Evolutionary conservation across 1,139 yeast genomes (phyloP).

Genomic region (Taiozyma sp.): DNA sequence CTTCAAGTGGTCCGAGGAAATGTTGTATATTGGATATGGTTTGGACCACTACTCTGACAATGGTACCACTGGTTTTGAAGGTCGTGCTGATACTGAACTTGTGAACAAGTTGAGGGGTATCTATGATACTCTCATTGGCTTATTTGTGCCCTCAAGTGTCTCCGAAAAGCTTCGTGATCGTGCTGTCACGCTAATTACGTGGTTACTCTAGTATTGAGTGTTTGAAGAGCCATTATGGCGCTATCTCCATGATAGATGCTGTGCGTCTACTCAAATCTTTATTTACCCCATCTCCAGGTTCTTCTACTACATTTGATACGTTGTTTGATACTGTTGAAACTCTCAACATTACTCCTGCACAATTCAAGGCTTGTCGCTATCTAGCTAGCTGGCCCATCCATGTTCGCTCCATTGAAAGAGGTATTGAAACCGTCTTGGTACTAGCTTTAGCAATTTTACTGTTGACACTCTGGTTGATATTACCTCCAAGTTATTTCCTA

Average conservation of each 20-base stretch:
- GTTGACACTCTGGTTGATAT: neutral
- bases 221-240: neutral
- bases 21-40: too few relatives aligned
- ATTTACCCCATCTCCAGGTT: neutral
- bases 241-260: neutral
- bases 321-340: neutral
- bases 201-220: neutral
- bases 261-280: neutral
- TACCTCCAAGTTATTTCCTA: neutral
- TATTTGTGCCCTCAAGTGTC: neutral
- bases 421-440: neutral
- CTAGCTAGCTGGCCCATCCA: neutral
- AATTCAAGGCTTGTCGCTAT: neutral
- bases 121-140: too few relatives aligned
- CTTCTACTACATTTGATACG: neutral
- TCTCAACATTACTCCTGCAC: neutral
- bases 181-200: neutral
- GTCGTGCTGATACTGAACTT: too few relatives aligned
- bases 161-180: neutral
- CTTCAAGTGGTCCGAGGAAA: too few relatives aligned
- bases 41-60: too few relatives aligned
- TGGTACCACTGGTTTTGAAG: too few relatives aligned
- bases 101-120: too few relatives aligned
- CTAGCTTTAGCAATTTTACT: neutral
- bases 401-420: neutral